Evolutionary conservation across 345 rosid species (phyloP), one percentile per base, ranked within the genome.

Genomic region (Sisymbrium altissimum): DNA sequence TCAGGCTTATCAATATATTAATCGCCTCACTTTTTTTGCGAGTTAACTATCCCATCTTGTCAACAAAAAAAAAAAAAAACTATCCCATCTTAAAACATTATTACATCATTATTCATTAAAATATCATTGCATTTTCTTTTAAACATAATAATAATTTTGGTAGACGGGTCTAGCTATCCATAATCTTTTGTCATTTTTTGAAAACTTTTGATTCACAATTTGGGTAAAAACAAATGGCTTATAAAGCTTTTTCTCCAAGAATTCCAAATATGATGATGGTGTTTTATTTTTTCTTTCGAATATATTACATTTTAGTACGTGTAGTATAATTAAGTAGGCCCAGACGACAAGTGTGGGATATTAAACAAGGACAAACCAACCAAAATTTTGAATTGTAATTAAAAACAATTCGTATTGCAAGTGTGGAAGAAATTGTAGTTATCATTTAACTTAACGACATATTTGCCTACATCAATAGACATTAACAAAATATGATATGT

Each of bases 361-460:
- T 40, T 53, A 41, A 50, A 68, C 23, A 33, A 41, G 36, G 56
- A 75, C 46, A 40, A 39, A 41, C 19, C 19, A 61, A 58, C 46
- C 17, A 60, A 59, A 75, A 32, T 17, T 66, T 66, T 58, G 45
- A 60, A 74, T 46, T 43, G 49, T 30, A 25, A 13, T 39, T 48
- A 40, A 60, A 74, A 67, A 66, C 46, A 60, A 43, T 68, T 59
- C 23, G 29, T n/a, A 30, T 59, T 41, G 61, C 64, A 60, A 75
- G 69, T 60, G 63, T 41, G 56, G 12, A 61, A 33, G 9, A 8
- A 44, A 9, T 0, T 67, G 30, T 49, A 19, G 40, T 74, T 60
- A 17, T 58, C 60, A 50, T 12, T 8, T 39, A 40, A 35, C 74
- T 30, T 41, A 44, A 68, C 79, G 79, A 75, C 64, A 75, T 41